phyloP scores from a whole-genome alignment of 2,329 filamentous ascomycete species.

The Calycina herbarum region DNA sequence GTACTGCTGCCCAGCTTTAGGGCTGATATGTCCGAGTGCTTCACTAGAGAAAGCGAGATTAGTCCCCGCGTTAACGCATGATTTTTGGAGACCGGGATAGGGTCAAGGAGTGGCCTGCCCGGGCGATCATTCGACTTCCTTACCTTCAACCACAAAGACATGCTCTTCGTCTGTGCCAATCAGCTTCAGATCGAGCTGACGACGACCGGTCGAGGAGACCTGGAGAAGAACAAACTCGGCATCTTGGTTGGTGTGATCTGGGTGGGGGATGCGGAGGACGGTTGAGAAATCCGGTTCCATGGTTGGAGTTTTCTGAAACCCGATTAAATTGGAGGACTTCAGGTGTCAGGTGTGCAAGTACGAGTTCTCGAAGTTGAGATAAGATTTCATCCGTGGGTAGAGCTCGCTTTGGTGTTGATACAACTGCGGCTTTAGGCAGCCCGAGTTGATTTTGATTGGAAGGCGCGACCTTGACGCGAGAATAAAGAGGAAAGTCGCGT shows the following conservation, averaged over 20 bases:
- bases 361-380: not conserved
- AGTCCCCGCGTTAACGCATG: conserved; percentile 35
- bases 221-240: conserved; percentile 61
- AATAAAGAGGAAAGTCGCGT: not conserved
- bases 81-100: conserved; percentile 21
- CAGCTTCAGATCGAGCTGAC: conserved; percentile 63
- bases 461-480: not conserved
- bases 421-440: not conserved
- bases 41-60: conserved; percentile 45
- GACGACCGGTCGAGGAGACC: conserved; percentile 50
- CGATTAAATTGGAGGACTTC: not conserved
- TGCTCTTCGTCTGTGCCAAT: conserved; percentile 59
- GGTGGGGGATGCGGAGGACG: conserved; percentile 60
- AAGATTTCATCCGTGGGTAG: not conserved
- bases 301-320: conserved; percentile 10
- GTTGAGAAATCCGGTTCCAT: conserved; percentile 24
- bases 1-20: conserved; percentile 55
- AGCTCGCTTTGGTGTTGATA: not conserved
- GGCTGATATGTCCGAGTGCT: conserved; percentile 54
- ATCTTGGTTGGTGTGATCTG: conserved; percentile 51
- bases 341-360: not conserved
- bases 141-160: conserved; percentile 33
- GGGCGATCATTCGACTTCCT: conserved; percentile 28
- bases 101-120: conserved; percentile 24
- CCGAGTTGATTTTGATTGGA: not conserved